Percentiles rank a stretch among this genome's conserved stretches.
phyloP scores from a whole-genome alignment of 306 rosid species.

The Albizia julibrissin region DNA sequence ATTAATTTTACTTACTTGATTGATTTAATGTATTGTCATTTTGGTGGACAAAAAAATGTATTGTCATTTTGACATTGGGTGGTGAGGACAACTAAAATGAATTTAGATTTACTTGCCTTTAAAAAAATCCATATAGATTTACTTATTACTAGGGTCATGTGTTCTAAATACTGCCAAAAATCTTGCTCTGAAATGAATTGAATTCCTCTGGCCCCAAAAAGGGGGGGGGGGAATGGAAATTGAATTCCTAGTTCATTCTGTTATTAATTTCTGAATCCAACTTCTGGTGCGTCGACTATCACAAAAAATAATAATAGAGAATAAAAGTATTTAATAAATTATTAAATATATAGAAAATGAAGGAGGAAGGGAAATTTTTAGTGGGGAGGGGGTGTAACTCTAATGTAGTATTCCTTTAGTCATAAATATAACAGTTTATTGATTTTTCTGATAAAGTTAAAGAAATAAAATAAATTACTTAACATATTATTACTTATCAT shows the following conservation, averaged over 20 bases:
- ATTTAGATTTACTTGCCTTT: too few species aligned
- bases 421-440: too few species aligned
- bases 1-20: not conserved
- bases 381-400: too few species aligned
- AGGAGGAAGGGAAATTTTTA: not conserved
- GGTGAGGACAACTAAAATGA: not conserved
- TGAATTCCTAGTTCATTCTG: not conserved
- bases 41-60: too few species aligned
- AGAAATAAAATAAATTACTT: too few species aligned
- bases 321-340: not conserved
- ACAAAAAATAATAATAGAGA: not conserved
- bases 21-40: too few species aligned
- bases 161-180: not conserved
- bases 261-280: not conserved
- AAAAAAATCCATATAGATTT: not conserved
- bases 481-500: too few species aligned
- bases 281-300: not conserved
- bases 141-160: not conserved
- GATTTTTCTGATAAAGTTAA: too few species aligned
- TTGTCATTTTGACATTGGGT: not conserved
- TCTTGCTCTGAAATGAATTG: not conserved
- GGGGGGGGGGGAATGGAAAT: not conserved
- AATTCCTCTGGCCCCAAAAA: not conserved
- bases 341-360: not conserved
- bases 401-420: accelerated